Evolutionary conservation across 306 rosid genomes (phyloP).

Genomic region (Pterocarpus macrocarpus): DNA sequence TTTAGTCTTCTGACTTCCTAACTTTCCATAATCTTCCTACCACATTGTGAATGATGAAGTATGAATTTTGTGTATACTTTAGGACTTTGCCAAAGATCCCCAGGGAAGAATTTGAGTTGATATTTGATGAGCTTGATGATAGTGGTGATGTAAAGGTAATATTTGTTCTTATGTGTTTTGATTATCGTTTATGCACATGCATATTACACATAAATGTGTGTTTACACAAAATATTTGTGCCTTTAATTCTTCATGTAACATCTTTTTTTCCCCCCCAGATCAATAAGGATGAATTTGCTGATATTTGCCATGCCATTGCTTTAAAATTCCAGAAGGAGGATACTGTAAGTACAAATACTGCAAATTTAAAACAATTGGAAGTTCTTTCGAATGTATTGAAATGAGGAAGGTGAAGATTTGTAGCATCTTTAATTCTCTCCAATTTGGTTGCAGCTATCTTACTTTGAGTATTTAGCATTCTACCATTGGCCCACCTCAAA

Average conservation of each 20-base stretch:
- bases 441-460: slow-evolving; percentile 78
- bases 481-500: slow-evolving; percentile 66
- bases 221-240: neutral
- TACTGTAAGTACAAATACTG: slow-evolving; percentile 61
- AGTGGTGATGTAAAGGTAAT: slow-evolving; percentile 83
- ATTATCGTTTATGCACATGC: slow-evolving; percentile 20
- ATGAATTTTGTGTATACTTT: slow-evolving; percentile 36
- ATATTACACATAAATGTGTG: neutral
- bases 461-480: slow-evolving; percentile 68
- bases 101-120: slow-evolving; percentile 82
- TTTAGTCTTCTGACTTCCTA: slow-evolving; percentile 18
- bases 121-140: slow-evolving; percentile 94
- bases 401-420: slow-evolving; percentile 32
- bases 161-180: slow-evolving; percentile 19
- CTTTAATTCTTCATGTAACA: slow-evolving; percentile 38
- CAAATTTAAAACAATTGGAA: slow-evolving; percentile 37
- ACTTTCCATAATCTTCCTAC: slow-evolving; percentile 32
- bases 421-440: slow-evolving; percentile 45
- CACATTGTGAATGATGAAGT: slow-evolving; percentile 46
- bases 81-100: slow-evolving; percentile 92
- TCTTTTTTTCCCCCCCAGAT: slow-evolving; percentile 63
- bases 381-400: slow-evolving; percentile 26
- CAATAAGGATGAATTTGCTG: slow-evolving; percentile 84
- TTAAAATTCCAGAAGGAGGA: slow-evolving; percentile 87
- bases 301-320: slow-evolving; percentile 95